These are phyloP conservation scores for Rhododendron mucronatum DNA, from an alignment of 148 eudicot species.

Conservation along the genomic window DNA sequence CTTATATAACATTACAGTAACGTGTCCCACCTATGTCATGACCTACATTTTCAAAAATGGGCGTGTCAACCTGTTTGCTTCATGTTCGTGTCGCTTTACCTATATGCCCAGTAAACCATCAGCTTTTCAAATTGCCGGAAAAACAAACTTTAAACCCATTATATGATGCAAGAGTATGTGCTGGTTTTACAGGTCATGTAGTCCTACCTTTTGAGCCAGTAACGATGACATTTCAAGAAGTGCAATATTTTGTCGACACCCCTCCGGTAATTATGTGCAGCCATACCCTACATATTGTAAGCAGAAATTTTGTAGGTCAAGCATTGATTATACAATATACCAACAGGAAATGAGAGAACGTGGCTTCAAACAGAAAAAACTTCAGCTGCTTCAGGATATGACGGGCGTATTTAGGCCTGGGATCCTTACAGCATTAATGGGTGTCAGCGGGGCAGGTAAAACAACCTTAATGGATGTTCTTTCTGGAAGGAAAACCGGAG, in stretches of 20 bases:
- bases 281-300: neutral
- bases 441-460: conserved; percentile 41
- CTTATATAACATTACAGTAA: neutral
- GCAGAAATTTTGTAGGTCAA: neutral
- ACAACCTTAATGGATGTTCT: conserved; percentile 38
- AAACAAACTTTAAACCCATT: neutral
- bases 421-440: conserved; percentile 36
- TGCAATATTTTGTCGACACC: conserved; percentile 33
- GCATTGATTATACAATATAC: neutral
- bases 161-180: conserved; percentile 1
- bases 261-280: conserved; percentile 23
- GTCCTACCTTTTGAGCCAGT: conserved; percentile 31
- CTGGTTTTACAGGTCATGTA: conserved; percentile 14
- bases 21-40: neutral
- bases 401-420: conserved; percentile 31
- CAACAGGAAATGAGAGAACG: conserved; percentile 25
- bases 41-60: neutral
- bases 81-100: neutral
- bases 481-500: conserved; percentile 33
- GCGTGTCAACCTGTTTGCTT: neutral
- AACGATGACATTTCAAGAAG: conserved; percentile 19
- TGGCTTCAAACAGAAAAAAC: conserved; percentile 14
- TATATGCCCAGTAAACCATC: neutral
- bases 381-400: conserved; percentile 25
- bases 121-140: neutral